Base-by-base conservation (phyloP, 805 yeast genomes). In the Kuraishia borneana region DNA sequence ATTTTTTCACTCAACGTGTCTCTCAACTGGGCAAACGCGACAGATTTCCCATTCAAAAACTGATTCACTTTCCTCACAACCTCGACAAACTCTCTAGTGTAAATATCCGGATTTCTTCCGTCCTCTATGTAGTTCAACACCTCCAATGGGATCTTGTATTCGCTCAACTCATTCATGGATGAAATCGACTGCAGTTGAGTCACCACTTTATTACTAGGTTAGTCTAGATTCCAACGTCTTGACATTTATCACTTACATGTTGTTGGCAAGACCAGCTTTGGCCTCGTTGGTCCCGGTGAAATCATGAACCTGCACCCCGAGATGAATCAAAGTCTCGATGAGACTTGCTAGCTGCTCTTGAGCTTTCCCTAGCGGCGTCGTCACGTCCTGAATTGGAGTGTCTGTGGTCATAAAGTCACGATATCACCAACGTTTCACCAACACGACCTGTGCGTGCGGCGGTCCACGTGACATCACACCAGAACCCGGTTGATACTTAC, bases 101-200 rank as follows among this genome's bases (percentile, higher is more conserved):
- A 92, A 26, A 92, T 87, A 51, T 92, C 97, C 0, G 98, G 97
- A 51, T 92, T 92, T 44, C 98, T 66, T 2, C 98, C 98, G 48
- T 85, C 94, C 50, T 92, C 97, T 26, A 92, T 84, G 50, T 92
- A 92, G 41, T 81, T 78, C 10, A 87, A 62, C n/a, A 88, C 88
- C 48, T 88, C 96, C 26, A 81, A 54, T 1, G 96, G 96, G 3
- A 83, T 66, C 1, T 76, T 58, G 3, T 70, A 56, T 6, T 59
- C 48, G 19, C 57, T 52, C 16, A 73, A 43, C 1, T 54, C 59
- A 16, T 59, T 57, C 4, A 44, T 38, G 6, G 39, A 39, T 22
- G 55, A 53, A 28, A 68, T 41, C 20, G 49, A 51, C 20, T 49
- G 42, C 25, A 68, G 38, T n/a, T 63, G 55, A n/a, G 54, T 57